Evolutionary conservation across 176 grass and related monocot genomes (phyloP).

Genomic region (Tillandsia fasciculata): DNA sequence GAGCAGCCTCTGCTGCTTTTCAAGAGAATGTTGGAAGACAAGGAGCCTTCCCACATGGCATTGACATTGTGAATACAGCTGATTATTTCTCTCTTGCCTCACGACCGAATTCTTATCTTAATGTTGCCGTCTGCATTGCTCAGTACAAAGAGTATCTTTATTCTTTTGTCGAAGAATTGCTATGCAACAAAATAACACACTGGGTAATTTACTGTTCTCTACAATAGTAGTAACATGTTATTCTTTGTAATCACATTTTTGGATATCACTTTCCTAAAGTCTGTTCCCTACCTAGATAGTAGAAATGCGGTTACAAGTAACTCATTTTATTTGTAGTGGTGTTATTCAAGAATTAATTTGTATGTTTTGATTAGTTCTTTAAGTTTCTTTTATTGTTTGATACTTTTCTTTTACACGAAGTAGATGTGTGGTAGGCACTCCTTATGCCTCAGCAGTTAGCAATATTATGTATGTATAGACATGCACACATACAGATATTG

Average conservation of each 20-base stretch:
- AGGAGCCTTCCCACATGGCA: conserved; percentile 77
- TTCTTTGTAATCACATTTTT: background rate
- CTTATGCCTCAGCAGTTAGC: too few relatives aligned
- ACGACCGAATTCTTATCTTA: conserved; percentile 76
- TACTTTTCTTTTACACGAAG: too few relatives aligned
- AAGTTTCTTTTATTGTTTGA: background rate
- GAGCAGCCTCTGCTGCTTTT: conserved; percentile 98
- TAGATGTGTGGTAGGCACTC: too few relatives aligned
- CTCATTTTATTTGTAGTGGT: background rate
- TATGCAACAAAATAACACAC: conserved; percentile 83
- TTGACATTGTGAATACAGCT: conserved; percentile 85
- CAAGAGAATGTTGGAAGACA: conserved; percentile 99
- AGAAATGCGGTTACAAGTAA: background rate
- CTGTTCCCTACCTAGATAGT: background rate
- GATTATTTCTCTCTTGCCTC: conserved; percentile 95
- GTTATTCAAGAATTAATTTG: background rate
- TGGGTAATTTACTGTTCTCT: conserved; percentile 47
- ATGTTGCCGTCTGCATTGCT: conserved; percentile 69
- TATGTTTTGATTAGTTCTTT: background rate
- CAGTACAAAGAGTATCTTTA: conserved; percentile 74
- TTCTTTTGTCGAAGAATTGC: conserved; percentile 78
- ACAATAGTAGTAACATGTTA: conserved; percentile 13
- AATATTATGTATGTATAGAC: too few relatives aligned
- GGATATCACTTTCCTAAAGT: background rate
- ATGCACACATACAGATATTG: too few relatives aligned